phyloP scores from a whole-genome alignment of 2,329 filamentous ascomycete species.

The Clonostachys rosea region DNA sequence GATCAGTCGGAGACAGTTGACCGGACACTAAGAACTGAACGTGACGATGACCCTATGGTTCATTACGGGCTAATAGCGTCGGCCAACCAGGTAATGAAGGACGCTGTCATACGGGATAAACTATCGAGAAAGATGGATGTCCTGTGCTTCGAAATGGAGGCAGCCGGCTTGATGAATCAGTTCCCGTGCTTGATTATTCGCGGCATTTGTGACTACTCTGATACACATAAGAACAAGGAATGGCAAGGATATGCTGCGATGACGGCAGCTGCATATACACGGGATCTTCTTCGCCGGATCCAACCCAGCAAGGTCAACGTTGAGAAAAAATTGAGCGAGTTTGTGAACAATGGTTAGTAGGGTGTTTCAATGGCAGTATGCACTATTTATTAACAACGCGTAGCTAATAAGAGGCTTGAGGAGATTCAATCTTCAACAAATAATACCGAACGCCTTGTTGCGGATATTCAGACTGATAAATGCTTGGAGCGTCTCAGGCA shows the following conservation, averaged over 20 bases:
- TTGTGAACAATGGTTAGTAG: neutral
- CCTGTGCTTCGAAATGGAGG: constrained; percentile 1
- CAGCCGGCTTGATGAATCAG: constrained; percentile 11
- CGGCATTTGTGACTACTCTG: constrained; percentile 24
- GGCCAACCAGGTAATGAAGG: constrained; percentile 8
- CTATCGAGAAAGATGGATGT: constrained; percentile 16
- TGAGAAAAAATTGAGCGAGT: neutral
- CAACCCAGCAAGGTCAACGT: neutral
- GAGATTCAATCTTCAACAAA: no score
- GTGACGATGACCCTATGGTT: constrained; percentile 8
- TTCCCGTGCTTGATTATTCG: constrained; percentile 22
- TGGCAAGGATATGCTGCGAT: constrained; percentile 18
- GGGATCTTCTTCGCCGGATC: constrained; percentile 1
- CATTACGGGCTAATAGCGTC: constrained; percentile 26
- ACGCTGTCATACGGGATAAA: constrained; percentile 18
- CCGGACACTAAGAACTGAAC: constrained; percentile 20
- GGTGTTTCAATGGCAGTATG: no score
- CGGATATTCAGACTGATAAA: no score
- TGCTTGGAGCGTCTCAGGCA: no score
- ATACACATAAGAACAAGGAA: constrained; percentile 17
- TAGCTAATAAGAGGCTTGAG: no score
- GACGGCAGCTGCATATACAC: constrained; percentile 15
- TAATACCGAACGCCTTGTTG: no score
- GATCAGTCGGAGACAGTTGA: constrained; percentile 22
- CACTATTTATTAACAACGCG: no score